Evolutionary conservation across 139 green algal species (phyloP).

Genomic region (Auxenochlorella pyrenoidosa): DNA sequence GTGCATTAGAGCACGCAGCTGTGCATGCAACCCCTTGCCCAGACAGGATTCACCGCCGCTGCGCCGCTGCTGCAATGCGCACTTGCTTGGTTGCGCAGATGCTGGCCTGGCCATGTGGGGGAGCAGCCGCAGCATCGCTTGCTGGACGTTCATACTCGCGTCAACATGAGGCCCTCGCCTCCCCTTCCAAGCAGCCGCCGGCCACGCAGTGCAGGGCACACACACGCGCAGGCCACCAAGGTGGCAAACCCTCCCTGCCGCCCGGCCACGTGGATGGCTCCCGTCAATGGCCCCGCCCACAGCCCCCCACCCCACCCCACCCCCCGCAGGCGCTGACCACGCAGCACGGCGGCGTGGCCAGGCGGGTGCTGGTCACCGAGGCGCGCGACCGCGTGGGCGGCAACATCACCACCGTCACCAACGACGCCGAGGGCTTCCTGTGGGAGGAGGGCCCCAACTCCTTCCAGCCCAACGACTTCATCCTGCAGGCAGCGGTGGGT

Average conservation of each 20-base stretch:
- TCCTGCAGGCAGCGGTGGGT: constrained; percentile 93
- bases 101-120: not conserved
- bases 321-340: constrained; percentile 68
- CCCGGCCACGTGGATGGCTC: too few species aligned
- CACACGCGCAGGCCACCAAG: too few species aligned
- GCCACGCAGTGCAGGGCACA: too few species aligned
- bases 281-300: too few species aligned
- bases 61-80: not conserved
- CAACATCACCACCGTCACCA: constrained; percentile 92
- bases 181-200: too few species aligned
- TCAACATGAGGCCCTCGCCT: too few species aligned
- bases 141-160: too few species aligned
- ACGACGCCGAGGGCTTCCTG: constrained; percentile 79
- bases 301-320: too few species aligned
- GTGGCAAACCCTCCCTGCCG: too few species aligned
- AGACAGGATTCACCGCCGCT: too few species aligned
- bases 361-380: constrained; percentile 93
- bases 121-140: not conserved
- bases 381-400: constrained; percentile 94
- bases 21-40: too few species aligned
- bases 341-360: constrained; percentile 62
- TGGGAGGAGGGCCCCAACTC: constrained; percentile 99
- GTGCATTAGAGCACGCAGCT: not conserved
- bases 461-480: constrained; percentile 96
- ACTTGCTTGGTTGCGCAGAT: not conserved